A percentile compares a stretch with the other conserved stretches of the same genome.
Evolutionary conservation across 306 rosid genomes (phyloP).

Genomic region (Glycyrrhiza uralensis): DNA sequence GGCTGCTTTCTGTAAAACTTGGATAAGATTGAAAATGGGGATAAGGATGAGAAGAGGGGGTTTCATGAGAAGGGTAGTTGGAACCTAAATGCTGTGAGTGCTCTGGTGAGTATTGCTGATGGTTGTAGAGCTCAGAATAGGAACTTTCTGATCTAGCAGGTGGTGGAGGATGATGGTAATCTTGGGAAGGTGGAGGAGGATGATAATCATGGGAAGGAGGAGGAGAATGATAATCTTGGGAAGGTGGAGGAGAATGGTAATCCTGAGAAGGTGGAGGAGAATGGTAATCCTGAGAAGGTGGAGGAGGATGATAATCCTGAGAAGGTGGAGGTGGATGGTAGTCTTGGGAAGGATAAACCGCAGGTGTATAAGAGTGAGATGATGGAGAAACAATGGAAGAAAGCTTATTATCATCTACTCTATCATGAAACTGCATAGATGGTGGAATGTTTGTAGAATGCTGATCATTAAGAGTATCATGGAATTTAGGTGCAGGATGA

Average conservation of each 20-base stretch:
- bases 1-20: slow-evolving; percentile 82
- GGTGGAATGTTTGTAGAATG: slow-evolving; percentile 45
- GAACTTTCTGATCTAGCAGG: slow-evolving; percentile 57
- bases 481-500: slow-evolving; percentile 44
- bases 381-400: slow-evolving; percentile 44
- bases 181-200: slow-evolving; percentile 53
- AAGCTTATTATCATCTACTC: slow-evolving; percentile 42
- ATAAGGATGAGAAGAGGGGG: slow-evolving; percentile 41
- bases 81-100: slow-evolving; percentile 60
- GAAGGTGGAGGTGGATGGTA: slow-evolving; percentile 53
- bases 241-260: slow-evolving; percentile 32
- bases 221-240: slow-evolving; percentile 52
- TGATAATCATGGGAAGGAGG: slow-evolving; percentile 62
- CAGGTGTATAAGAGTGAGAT: slow-evolving; percentile 54
- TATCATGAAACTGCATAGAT: slow-evolving; percentile 48
- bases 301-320: slow-evolving; percentile 53
- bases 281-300: slow-evolving; percentile 62
- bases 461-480: slow-evolving; percentile 40
- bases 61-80: slow-evolving; percentile 59
- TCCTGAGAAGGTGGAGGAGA: slow-evolving; percentile 50
- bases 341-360: slow-evolving; percentile 66
- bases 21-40: slow-evolving; percentile 94
- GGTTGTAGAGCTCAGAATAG: slow-evolving; percentile 61
- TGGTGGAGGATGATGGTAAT: slow-evolving; percentile 41
- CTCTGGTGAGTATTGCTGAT: slow-evolving; percentile 65